Conservation (phyloP, 495 filamentous ascomycete genomes). For the Filosporella fistucella region DNA sequence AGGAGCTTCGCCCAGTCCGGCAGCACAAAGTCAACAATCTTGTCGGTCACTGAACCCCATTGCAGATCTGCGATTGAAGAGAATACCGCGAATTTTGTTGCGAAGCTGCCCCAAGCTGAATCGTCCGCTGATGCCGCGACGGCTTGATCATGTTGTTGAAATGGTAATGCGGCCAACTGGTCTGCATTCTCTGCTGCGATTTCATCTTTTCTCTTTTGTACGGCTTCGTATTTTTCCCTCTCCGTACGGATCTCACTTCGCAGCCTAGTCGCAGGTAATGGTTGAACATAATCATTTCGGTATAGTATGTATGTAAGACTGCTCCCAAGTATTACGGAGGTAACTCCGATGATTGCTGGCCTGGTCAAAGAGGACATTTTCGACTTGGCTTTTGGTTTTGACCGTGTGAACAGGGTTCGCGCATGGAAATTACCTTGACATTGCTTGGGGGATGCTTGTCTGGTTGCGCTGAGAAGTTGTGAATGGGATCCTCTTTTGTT, state of each 20-base stretch:
- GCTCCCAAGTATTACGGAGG: conserved; percentile 8
- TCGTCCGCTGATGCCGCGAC: neutral
- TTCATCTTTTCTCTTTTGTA: conserved; percentile 12
- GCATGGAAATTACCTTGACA: neutral
- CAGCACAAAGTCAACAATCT: conserved; percentile 62
- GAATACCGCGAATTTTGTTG: conserved; percentile 54
- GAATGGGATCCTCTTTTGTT: neutral
- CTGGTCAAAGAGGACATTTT: conserved; percentile 12
- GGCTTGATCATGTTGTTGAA: conserved; percentile 1
- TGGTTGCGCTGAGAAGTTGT: conserved; percentile 3
- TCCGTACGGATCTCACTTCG: conserved; percentile 12
- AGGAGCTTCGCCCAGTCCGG: conserved; percentile 79
- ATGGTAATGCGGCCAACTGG: conserved; percentile 10
- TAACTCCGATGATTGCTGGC: conserved; percentile 11
- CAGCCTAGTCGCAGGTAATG: conserved; percentile 20
- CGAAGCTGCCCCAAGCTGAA: conserved; percentile 57
- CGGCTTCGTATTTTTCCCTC: conserved; percentile 3
- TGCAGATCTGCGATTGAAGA: conserved; percentile 45
- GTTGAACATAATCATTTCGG: conserved; percentile 17
- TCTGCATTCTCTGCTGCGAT: conserved; percentile 12
- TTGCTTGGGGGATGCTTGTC: neutral
- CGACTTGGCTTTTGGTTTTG: conserved; percentile 1
- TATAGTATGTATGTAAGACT: conserved; percentile 20
- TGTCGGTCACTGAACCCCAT: conserved; percentile 58
- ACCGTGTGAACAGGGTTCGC: conserved; percentile 7